Evolutionary conservation across 768 basidiomycete genomes (phyloP), one percentile per base, ranked within the genome.

Genomic region (Asterophora parasitica): DNA sequence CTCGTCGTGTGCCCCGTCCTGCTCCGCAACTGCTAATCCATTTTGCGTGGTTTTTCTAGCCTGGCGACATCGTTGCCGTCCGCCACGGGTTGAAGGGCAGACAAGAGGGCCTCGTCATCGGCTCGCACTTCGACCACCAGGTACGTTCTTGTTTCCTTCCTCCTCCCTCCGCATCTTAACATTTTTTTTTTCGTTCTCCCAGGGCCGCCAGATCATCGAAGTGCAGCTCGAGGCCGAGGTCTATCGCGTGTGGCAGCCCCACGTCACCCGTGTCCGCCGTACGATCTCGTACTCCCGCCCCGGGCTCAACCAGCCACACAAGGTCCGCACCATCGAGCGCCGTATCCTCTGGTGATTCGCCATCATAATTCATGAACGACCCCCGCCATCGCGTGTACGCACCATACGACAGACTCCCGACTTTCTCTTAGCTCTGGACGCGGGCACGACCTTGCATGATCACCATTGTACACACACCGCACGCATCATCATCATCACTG

Each of bases 131-230:
- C 48, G 89, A 92, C 77, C 70, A 74, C 55, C 65, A 73, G 44
- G 88, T 89, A 64, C 55, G 85, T 74, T n/a, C n/a, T n/a, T n/a
- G n/a, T n/a, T n/a, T n/a, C n/a, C n/a, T n/a, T n/a, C n/a, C n/a
- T n/a, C n/a, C n/a, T n/a, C n/a, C n/a, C n/a, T n/a, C n/a, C n/a
- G 34, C 16, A 23, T 30, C 43, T 30, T 46, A 27, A 50, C 53
- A 15, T 30, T 38, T 13, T 34, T 17, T 10, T 38, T 20, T 23
- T 46, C 8, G 6, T 6, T 3, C 23, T 3, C 43, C 6, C 53
- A 92, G 89, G 89, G 88, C 44, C 83, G 88, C 48, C 85, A 88
- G 69, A 76, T 91, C 55, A 69, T 92, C 52, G 85, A 90, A 61
- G 84, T 92, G 26, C 88, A 87, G 61, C 78, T 92, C 48, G 87